A percentile compares a stretch with the other conserved stretches of the same genome.
Conservation (phyloP, 2,329 filamentous ascomycete species). For the Ceratocystis papillata region DNA sequence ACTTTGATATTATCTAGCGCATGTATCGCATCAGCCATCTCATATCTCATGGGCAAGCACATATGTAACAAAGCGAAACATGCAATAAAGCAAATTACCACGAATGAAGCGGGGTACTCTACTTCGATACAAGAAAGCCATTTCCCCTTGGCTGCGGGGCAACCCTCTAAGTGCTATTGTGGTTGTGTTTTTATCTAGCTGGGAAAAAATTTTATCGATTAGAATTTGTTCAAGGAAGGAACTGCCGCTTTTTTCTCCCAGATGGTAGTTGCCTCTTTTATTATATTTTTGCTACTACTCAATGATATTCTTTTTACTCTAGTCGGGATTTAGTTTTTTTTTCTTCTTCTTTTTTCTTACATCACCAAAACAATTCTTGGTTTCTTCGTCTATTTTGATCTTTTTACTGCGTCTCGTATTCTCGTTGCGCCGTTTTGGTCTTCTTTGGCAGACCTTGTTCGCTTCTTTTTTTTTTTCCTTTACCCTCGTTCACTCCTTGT, state of each 20-base stretch:
- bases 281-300: not conserved
- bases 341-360: slow-evolving; percentile 5
- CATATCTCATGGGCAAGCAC: not conserved
- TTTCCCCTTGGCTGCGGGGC: not conserved
- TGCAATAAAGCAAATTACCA: slow-evolving; percentile 5
- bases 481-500: too few relatives aligned
- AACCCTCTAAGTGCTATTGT: not conserved
- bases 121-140: not conserved
- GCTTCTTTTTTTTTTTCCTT: not conserved
- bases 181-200: not conserved
- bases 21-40: not conserved
- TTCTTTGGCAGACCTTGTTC: not conserved
- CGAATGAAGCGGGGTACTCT: not conserved
- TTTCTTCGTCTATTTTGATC: not conserved
- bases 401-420: not conserved
- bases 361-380: not conserved
- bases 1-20: slow-evolving; percentile 4
- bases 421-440: not conserved
- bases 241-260: not conserved
- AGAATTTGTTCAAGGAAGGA: slow-evolving; percentile 8
- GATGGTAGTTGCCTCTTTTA: slow-evolving; percentile 1
- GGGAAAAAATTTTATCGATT: slow-evolving; percentile 13
- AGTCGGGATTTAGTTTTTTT: not conserved
- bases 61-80: slow-evolving; percentile 4
- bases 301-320: slow-evolving; percentile 8